Percentiles rank a stretch among this genome's conserved stretches.
These are phyloP conservation scores for Liquidambar formosana DNA, from an alignment of 164 flowering plant genomes.

Conservation along the genomic window DNA sequence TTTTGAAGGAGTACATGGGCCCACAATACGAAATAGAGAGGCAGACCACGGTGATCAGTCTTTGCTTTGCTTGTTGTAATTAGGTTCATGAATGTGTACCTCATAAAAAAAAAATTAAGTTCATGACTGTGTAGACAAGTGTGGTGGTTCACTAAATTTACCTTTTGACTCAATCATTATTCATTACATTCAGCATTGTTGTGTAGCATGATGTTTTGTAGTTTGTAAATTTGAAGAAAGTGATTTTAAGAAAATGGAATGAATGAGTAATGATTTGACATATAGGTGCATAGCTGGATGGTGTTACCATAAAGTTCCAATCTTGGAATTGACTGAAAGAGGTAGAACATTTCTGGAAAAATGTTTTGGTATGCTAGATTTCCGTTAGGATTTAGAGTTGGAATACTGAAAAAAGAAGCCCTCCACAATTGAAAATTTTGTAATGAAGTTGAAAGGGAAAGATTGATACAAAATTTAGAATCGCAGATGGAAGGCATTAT, in stretches of 20 bases:
- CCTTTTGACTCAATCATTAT: not conserved
- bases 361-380: not conserved
- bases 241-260: no score
- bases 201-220: no score
- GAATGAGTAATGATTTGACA: no score
- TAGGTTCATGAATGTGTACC: not conserved
- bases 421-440: not conserved
- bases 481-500: not conserved
- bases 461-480: not conserved
- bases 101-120: no score
- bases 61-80: not conserved
- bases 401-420: not conserved
- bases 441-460: not conserved
- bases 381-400: not conserved
- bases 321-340: not conserved
- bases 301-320: not conserved
- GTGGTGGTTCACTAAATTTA: not conserved
- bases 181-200: no score
- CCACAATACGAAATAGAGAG: slow-evolving; percentile 75
- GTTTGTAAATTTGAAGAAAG: no score
- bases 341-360: not conserved
- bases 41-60: slow-evolving; percentile 52
- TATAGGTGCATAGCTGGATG: no score
- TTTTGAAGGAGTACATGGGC: slow-evolving; percentile 69
- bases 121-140: not conserved